A percentile compares a stretch with the other conserved stretches of the same genome.
phyloP scores from a whole-genome alignment of 192 early-diverging fungal genomes.

The Irineochytrium annulatum region DNA sequence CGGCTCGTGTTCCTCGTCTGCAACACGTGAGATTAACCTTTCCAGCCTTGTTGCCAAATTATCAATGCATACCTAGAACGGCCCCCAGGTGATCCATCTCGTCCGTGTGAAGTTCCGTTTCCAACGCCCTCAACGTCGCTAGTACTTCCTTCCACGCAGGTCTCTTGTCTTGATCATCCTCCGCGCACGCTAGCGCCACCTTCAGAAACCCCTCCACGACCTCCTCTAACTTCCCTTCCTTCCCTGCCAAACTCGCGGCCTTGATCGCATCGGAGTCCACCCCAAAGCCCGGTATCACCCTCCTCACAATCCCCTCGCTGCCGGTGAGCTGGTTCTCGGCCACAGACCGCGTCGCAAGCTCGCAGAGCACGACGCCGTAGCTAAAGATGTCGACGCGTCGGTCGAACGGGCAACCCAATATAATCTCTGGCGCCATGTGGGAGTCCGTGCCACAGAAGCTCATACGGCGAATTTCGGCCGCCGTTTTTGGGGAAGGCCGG shows the following conservation, averaged over 20 bases:
- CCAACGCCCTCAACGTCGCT: constrained; percentile 27
- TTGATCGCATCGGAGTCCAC: constrained; percentile 13
- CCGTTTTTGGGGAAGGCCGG: constrained; percentile 20
- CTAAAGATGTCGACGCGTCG: constrained; percentile 40
- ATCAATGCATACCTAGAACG: too few species aligned
- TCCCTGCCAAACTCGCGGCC: neutral
- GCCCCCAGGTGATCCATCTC: constrained; percentile 18
- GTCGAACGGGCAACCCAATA: constrained; percentile 37
- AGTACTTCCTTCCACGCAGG: constrained; percentile 38
- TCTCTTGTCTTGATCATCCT: constrained; percentile 26
- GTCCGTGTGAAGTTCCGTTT: constrained; percentile 24
- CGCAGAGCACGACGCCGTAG: constrained; percentile 42
- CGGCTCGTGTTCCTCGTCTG: too few species aligned
- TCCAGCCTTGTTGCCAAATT: too few species aligned
- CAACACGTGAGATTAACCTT: too few species aligned
- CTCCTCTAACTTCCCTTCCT: neutral
- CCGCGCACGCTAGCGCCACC: constrained; percentile 28
- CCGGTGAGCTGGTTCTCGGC: constrained; percentile 5
- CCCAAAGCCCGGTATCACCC: constrained; percentile 21
- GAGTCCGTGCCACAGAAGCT: constrained; percentile 45
- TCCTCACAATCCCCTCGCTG: neutral
- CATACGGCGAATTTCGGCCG: constrained; percentile 25
- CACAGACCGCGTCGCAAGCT: constrained; percentile 24
- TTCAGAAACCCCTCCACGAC: constrained; percentile 24
- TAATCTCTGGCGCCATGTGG: constrained; percentile 51